Evolutionary conservation across 495 filamentous ascomycete species (phyloP), one percentile per base, ranked within the genome.

Genomic region (Aspergillus sclerotioniger): DNA sequence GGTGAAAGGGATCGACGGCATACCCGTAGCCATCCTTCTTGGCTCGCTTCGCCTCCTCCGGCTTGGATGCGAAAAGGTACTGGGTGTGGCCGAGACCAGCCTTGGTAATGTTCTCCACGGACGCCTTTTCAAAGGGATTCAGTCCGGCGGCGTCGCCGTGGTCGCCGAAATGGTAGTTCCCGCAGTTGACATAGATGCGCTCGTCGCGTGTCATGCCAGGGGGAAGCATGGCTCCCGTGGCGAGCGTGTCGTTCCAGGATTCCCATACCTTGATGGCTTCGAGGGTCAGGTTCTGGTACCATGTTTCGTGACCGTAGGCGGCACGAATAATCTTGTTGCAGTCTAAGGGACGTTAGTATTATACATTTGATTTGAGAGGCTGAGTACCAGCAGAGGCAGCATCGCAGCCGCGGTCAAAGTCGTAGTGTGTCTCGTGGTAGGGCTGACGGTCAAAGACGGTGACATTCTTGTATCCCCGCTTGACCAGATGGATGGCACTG

Each of bases 251-350:
- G 51, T 81, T 80, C 77, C 78, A 81, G 20, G 47, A 53, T 10
- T 72, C 61, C 75, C 76, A 81, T 0, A 60, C 50, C 3, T 52
- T 29, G 8, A 74, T 67, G 3, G 76, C 70, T 32, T 76, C 71
- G n/a, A 71, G 58, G 0, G 77, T 67, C 5, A 81, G 69, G 8
- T 68, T 56, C 56, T 80, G 77, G 54, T 80, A 81, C 45, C 70
- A 64, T 7, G 61, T 67, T 45, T 77, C 62, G 2, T 37, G 15
- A 13, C 76, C 76, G 57, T 80, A 79, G 21, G 68, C 71, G 8
- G 71, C 62, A 1, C 77, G 68, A 29, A 80, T 66, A 56, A 79
- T 76, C 44, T 79, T 80, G 50, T 79, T 80, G 12, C 73, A 56
- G 58, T 79, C 74, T 55, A 62, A 58, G 61, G 29, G 70, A 31